Evolutionary conservation across 345 rosid species (phyloP).

Genomic region (Pugionium dolabratum): DNA sequence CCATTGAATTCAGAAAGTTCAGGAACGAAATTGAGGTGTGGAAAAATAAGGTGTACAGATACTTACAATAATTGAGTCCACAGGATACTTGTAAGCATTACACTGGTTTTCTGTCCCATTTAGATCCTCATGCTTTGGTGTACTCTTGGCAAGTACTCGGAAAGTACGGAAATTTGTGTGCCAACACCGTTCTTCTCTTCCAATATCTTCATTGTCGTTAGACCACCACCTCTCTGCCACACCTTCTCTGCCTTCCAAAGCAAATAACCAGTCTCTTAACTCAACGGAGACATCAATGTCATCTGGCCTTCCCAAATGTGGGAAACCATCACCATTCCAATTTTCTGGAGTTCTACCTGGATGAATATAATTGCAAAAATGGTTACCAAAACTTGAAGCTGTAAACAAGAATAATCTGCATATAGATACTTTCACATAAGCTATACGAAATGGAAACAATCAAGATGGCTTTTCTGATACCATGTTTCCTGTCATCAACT

Average conservation of each 20-base stretch:
- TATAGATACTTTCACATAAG: constrained; percentile 16
- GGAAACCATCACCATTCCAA: constrained; percentile 49
- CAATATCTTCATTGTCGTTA: constrained; percentile 45
- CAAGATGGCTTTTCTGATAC: constrained; percentile 12
- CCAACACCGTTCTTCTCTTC: constrained; percentile 89
- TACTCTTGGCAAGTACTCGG: constrained; percentile 56
- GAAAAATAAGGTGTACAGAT: constrained; percentile 11
- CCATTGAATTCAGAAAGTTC: constrained; percentile 21
- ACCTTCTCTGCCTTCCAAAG: constrained; percentile 85
- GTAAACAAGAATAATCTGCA: constrained; percentile 13
- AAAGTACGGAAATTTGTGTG: constrained; percentile 75
- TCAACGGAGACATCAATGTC: constrained; percentile 79
- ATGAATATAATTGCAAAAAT: constrained; percentile 30
- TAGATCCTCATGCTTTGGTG: constrained; percentile 41
- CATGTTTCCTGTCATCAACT: constrained; percentile 48
- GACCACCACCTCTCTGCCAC: constrained; percentile 62
- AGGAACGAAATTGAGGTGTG: constrained; percentile 3
- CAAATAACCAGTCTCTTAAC: constrained; percentile 93
- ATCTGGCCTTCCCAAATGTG: constrained; percentile 74
- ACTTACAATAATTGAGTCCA: constrained; percentile 76
- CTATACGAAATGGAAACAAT: constrained; percentile 1
- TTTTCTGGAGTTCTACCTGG: constrained; percentile 54
- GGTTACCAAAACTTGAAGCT: constrained; percentile 20
- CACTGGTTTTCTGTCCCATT: constrained; percentile 47
- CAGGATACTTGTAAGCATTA: constrained; percentile 53